Conservation (phyloP, 148 eudicot genomes). For the Cornus florida region DNA sequence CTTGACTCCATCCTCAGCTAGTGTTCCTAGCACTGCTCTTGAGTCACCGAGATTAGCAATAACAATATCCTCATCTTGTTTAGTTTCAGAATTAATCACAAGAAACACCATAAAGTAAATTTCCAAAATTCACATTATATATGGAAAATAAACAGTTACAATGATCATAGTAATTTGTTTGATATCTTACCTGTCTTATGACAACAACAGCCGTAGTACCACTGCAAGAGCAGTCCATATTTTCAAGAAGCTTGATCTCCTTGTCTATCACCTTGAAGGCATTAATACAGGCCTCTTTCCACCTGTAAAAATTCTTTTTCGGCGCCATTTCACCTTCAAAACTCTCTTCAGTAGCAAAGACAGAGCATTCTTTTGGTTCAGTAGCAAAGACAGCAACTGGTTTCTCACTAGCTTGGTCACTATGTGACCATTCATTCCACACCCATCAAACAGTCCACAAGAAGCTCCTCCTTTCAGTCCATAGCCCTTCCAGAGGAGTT, state of each 20-base stretch:
- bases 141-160: not conserved
- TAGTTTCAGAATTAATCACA: not conserved
- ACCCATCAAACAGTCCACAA: conserved; percentile 83
- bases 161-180: not conserved
- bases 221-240: conserved; percentile 65
- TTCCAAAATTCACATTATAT: not conserved
- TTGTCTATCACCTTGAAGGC: conserved; percentile 77
- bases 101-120: not conserved
- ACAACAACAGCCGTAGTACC: conserved; percentile 79
- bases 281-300: conserved; percentile 53
- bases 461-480: conserved; percentile 56
- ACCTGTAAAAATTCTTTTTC: conserved; percentile 1
- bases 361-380: conserved; percentile 46
- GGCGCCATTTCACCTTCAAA: conserved; percentile 14
- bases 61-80: conserved; percentile 55
- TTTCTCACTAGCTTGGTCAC: conserved; percentile 70
- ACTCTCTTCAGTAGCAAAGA: too few species aligned
- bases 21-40: conserved; percentile 69
- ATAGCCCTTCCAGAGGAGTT: conserved; percentile 45
- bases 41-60: conserved; percentile 89
- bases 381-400: conserved; percentile 38
- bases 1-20: conserved; percentile 40
- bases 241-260: conserved; percentile 56
- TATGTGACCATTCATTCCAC: conserved; percentile 67
- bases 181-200: conserved; percentile 53